Base-by-base conservation (phyloP, 2,329 filamentous ascomycete genomes). In the Lachnellula hyalina region DNA sequence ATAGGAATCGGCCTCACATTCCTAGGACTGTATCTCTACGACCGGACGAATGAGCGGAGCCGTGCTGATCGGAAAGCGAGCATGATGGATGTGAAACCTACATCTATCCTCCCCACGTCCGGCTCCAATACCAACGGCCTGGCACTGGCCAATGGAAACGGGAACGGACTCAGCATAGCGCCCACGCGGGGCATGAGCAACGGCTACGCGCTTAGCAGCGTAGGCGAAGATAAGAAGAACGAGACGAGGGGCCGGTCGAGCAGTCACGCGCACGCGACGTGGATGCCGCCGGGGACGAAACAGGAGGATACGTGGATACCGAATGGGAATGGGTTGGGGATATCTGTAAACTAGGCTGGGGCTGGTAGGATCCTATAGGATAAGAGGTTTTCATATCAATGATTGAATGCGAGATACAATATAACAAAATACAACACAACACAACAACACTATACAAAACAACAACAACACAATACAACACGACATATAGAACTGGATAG, bases 11-110 rank as follows among this genome's bases (percentile, higher is more conserved):
- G 74, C 4, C 81, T 99, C 46, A 99, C 94, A 0, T 96, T 96
- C 68, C 65, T 96, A 32, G 94, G 94, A 0, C 79, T 99, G 14
- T 99, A 97, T 70, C 81, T 99, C 41, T 99, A 99, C 72, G 94
- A 99, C 72, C 86, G 94, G 57, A 96, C 90, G 17, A 92, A 85
- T 66, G 87, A 95, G 68, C 87, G 87, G 63, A 90, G 90, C 67
- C 92, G 92, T 69, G 91, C 90, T 35, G 92, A 97, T 68, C 85
- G 87, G 63, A 86, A 86, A 61, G 90, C 89, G 3, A 85, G 87
- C 62, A 81, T 85, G 64, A 82, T 90, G 66, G 79, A 79, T 36
- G 65, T 65, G 56, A 72, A 63, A 66, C 65, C 68, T 53, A 66
- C 68, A 40, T 54, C 61, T 9, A 44, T 70, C 34, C 60, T 69